phyloP scores from a whole-genome alignment of 225 moss, liverwort and hornwort species.

The Polytrichum formosum region DNA sequence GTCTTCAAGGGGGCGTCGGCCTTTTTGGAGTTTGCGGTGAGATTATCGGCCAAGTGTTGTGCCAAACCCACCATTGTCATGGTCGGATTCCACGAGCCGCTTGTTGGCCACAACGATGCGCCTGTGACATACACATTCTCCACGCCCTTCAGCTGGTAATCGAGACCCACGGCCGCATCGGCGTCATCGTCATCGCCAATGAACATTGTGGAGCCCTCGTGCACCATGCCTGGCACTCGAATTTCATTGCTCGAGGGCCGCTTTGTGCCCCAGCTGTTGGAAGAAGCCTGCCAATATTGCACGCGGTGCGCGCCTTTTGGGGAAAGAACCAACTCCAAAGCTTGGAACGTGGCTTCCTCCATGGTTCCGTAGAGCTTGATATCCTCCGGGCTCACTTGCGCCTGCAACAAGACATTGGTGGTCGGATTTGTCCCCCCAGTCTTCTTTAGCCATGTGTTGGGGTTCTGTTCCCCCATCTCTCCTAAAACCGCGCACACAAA shows the following conservation, averaged over 20 bases:
- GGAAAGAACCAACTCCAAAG: slow-evolving; percentile 6
- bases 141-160: slow-evolving; percentile 13
- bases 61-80: slow-evolving; percentile 9
- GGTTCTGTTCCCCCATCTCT: slow-evolving; percentile 10
- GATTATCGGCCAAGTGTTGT: slow-evolving; percentile 14
- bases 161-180: slow-evolving; percentile 9
- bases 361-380: background rate
- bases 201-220: slow-evolving; percentile 13
- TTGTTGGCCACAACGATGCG: slow-evolving; percentile 8
- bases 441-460: slow-evolving; percentile 4
- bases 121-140: slow-evolving; percentile 14
- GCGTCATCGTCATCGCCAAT: slow-evolving; percentile 4
- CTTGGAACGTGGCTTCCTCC: slow-evolving; percentile 20
- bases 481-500: slow-evolving; percentile 17
- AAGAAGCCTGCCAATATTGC: slow-evolving; percentile 13
- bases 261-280: background rate
- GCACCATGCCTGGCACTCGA: slow-evolving; percentile 12
- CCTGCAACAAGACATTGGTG: slow-evolving; percentile 18
- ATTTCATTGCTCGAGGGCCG: slow-evolving; percentile 9
- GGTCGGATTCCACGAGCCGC: slow-evolving; percentile 15
- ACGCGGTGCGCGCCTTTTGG: background rate
- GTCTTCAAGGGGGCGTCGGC: background rate
- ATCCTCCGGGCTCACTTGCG: background rate
- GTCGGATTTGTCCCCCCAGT: background rate
- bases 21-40: background rate